Evolutionary conservation across 495 filamentous ascomycete species (phyloP), one percentile per base, ranked within the genome.

Genomic region (Neurospora terricola): DNA sequence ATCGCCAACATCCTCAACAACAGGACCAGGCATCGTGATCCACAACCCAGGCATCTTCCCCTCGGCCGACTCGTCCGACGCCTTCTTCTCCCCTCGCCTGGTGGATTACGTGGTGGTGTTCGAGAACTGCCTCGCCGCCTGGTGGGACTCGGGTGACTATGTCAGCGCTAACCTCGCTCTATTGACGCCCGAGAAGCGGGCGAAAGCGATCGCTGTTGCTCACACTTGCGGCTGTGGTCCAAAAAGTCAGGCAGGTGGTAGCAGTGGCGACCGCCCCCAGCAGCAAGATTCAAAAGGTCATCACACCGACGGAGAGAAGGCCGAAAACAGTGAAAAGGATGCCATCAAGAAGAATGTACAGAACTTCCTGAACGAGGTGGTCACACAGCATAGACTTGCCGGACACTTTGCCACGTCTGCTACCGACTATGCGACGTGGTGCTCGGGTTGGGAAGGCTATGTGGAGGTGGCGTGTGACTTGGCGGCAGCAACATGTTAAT

Each of bases 21-120:
- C 54, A 34, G 23, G 23, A 16, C 23, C 23, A 4, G 54, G 54
- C 10, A 62, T 69, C 16, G 45, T 80, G 12, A 71, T 76, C 38
- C 79, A 76, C 75, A 81, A 80, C 71, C 80, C 77, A 37, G 80
- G 78, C 2, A 73, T 80, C 11, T 74, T 77, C 66, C 73, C 76
- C 14, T 69, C 77, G 23, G 40, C 39, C 18, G 70, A 73, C 23
- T 70, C 71, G 2, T 75, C 78, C 21, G 78, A 80, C 72, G 54
- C 54, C 3, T 74, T 77, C 66, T 73, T 77, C 18, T 70, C 77
- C 14, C 40, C 45, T 14, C 69, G 73, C n/a, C 66, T 70, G 8
- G 76, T 77, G 9, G 78, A 80, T 72, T 76, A 72, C 18, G 72
- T 81, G 12, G 77, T 77, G 5, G 72, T 76, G 6, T 81, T 79